These are phyloP conservation scores for Massospora cicadina DNA, from an alignment of 371 early-diverging fungal species.

Conservation along the genomic window DNA sequence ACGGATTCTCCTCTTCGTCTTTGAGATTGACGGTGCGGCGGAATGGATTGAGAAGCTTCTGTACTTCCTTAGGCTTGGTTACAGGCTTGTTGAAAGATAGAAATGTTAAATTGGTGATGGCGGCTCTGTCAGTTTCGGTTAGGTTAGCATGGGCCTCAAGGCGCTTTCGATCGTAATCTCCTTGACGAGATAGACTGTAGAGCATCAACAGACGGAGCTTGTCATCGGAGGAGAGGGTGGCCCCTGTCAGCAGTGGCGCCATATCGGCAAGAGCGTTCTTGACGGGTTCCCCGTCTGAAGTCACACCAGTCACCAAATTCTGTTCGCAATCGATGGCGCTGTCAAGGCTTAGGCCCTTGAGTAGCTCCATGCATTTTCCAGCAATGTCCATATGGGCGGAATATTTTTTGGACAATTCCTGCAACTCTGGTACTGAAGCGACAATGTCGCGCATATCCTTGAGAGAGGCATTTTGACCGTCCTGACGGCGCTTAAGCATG, in stretches of 20 bases:
- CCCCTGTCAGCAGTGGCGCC: constrained; percentile 62
- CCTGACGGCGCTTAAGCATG: background rate
- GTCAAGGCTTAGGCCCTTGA: constrained; percentile 53
- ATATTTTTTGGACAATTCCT: constrained; percentile 77
- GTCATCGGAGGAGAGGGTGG: constrained; percentile 38
- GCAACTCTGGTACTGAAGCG: constrained; percentile 78
- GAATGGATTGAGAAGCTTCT: constrained; percentile 3
- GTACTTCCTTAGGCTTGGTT: constrained; percentile 1
- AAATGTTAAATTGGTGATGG: constrained; percentile 50
- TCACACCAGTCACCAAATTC: constrained; percentile 80
- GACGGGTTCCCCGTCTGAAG: constrained; percentile 53
- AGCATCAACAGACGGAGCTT: constrained; percentile 72
- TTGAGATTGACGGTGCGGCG: background rate
- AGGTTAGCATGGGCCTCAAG: constrained; percentile 59
- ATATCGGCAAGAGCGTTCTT: constrained; percentile 63
- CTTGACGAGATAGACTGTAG: constrained; percentile 35
- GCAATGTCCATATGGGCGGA: constrained; percentile 84
- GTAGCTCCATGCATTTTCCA: constrained; percentile 65
- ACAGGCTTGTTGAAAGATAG: constrained; percentile 39
- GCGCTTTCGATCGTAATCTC: constrained; percentile 35
- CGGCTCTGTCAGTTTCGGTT: constrained; percentile 46
- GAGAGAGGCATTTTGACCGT: constrained; percentile 34
- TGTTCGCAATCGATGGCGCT: constrained; percentile 48
- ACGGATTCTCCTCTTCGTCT: constrained; percentile 35
- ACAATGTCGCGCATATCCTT: constrained; percentile 80